phyloP scores from a whole-genome alignment of 1,139 yeast genomes.

The Tardiomyces depauwii region DNA sequence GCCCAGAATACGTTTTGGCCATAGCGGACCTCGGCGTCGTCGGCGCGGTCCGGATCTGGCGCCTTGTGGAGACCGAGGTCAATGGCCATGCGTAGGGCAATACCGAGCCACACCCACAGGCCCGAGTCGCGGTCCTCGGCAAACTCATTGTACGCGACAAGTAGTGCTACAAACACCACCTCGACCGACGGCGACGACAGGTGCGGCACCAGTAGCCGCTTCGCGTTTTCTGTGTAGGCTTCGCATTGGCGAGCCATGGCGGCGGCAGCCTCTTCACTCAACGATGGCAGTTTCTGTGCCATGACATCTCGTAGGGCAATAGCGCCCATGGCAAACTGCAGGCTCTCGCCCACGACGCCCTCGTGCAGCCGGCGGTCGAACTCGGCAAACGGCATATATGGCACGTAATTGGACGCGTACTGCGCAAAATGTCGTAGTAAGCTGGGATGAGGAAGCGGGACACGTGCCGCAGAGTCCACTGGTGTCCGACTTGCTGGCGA shows the following conservation, averaged over 20 bases:
- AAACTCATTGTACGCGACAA: slow-evolving; percentile 20
- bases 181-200: slow-evolving; percentile 18
- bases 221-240: slow-evolving; percentile 17
- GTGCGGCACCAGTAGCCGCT: slow-evolving; percentile 16
- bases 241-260: slow-evolving; percentile 5
- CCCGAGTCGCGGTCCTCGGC: slow-evolving; percentile 21
- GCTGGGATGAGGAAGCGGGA: background rate
- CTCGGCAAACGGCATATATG: slow-evolving; percentile 14
- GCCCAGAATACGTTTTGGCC: slow-evolving; percentile 17
- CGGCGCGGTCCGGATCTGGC: slow-evolving; percentile 1
- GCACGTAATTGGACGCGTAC: slow-evolving; percentile 14
- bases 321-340: slow-evolving; percentile 18
- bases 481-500: too few relatives aligned
- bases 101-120: slow-evolving; percentile 21
- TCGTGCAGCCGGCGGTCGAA: slow-evolving; percentile 12
- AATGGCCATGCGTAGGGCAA: slow-evolving; percentile 21
- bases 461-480: too few relatives aligned
- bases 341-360: slow-evolving; percentile 15
- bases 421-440: slow-evolving; percentile 6
- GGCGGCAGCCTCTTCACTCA: slow-evolving; percentile 4
- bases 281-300: slow-evolving; percentile 1
- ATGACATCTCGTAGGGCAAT: slow-evolving; percentile 8
- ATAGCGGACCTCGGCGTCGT: background rate
- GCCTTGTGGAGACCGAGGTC: slow-evolving; percentile 20
- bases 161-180: slow-evolving; percentile 16